phyloP scores from a whole-genome alignment of 148 eudicot genomes.

The Pouteria glomerata region DNA sequence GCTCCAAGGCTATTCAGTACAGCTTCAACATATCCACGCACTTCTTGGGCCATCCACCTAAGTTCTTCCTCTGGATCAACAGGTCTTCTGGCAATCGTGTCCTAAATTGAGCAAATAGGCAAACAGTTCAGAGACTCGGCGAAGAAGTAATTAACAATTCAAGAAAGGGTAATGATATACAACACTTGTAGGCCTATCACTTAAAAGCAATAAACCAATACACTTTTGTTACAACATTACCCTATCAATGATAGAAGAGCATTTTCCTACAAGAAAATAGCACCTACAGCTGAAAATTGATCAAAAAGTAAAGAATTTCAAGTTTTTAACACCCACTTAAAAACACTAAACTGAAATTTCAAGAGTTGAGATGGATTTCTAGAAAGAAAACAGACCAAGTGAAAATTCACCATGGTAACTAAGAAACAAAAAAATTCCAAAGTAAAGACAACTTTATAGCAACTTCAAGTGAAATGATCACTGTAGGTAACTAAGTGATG shows the following conservation, averaged over 20 bases:
- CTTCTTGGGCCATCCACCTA: conserved; percentile 97
- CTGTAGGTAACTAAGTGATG: no score
- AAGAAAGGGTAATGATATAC: neutral
- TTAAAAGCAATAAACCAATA: no score
- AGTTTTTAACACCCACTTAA: neutral
- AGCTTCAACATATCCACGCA: conserved; percentile 96
- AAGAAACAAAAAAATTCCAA: neutral
- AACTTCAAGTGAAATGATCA: neutral
- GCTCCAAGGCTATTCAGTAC: conserved; percentile 95
- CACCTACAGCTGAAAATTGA: neutral
- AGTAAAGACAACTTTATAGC: neutral
- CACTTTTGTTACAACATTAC: no score
- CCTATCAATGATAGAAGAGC: no score
- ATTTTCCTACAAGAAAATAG: conserved; percentile 1
- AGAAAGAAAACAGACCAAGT: neutral
- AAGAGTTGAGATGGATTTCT: neutral
- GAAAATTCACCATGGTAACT: neutral
- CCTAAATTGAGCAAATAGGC: conserved; percentile 41
- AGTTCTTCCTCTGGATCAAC: conserved; percentile 97
- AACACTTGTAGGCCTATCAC: no score
- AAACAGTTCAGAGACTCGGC: neutral
- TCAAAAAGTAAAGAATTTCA: neutral
- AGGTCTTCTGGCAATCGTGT: conserved; percentile 90
- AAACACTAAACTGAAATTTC: neutral
- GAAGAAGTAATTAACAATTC: neutral